Evolutionary conservation across 2,329 filamentous ascomycete genomes (phyloP).

Genomic region (Alternaria sp.): DNA sequence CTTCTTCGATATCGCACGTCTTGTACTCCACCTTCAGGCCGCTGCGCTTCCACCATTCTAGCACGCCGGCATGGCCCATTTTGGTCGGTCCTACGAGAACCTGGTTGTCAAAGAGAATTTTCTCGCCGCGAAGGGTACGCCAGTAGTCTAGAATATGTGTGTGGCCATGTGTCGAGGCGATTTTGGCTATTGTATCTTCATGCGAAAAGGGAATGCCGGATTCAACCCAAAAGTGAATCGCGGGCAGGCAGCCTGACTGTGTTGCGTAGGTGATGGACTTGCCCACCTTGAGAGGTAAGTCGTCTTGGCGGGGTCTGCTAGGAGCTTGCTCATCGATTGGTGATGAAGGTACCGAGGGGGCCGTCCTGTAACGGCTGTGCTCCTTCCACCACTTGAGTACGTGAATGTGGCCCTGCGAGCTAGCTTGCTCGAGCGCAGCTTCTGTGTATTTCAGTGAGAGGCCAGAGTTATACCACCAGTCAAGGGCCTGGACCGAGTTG

Average conservation of each 20-base stretch:
- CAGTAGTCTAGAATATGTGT: conserved; percentile 84
- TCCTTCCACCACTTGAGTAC: conserved; percentile 95
- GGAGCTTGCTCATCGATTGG: conserved; percentile 23
- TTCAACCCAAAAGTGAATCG: conserved; percentile 86
- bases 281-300: conserved; percentile 74
- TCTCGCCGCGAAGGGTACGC: conserved; percentile 75
- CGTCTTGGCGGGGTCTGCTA: conserved; percentile 17
- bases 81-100: conserved; percentile 87
- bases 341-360: conserved; percentile 21
- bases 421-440: conserved; percentile 84
- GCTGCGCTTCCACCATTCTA: conserved; percentile 91
- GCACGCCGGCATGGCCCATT: conserved; percentile 79
- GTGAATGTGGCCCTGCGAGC: conserved; percentile 79
- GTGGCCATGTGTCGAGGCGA: conserved; percentile 84
- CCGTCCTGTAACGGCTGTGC: conserved; percentile 58
- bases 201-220: conserved; percentile 81
- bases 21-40: conserved; percentile 86
- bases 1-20: conserved; percentile 94
- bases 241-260: conserved; percentile 78
- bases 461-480: conserved; percentile 88
- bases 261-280: conserved; percentile 84
- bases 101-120: conserved; percentile 81
- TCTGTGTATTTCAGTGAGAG: conserved; percentile 86
- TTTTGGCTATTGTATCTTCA: conserved; percentile 80
- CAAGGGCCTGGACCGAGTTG: conserved; percentile 82